Conservation (phyloP, 352 stramenopile genomes). For the Pythium chondricola region DNA sequence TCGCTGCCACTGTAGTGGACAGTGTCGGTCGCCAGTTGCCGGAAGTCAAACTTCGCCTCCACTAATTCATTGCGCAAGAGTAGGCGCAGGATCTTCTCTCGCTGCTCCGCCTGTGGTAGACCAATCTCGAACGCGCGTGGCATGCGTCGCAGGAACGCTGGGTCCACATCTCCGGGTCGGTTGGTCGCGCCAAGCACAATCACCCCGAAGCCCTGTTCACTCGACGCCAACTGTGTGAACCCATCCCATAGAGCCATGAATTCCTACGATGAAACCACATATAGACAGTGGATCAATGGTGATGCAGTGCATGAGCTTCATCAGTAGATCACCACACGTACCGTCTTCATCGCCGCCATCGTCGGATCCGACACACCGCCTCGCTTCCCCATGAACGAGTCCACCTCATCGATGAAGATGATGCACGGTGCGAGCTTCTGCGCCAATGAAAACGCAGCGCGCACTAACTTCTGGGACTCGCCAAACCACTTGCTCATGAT, state of each 20-base stretch:
- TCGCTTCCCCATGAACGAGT: slow-evolving; percentile 89
- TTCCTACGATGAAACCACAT: slow-evolving; percentile 51
- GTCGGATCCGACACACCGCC: slow-evolving; percentile 72
- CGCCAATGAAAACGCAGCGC: slow-evolving; percentile 90
- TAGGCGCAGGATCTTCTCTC: slow-evolving; percentile 92
- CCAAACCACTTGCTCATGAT: slow-evolving; percentile 91
- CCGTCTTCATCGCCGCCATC: slow-evolving; percentile 86
- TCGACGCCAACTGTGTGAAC: slow-evolving; percentile 79
- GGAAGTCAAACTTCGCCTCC: slow-evolving; percentile 69
- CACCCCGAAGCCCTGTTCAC: slow-evolving; percentile 80
- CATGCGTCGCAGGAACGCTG: slow-evolving; percentile 94
- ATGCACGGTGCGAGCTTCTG: slow-evolving; percentile 94
- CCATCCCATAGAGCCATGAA: slow-evolving; percentile 98
- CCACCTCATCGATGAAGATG: slow-evolving; percentile 98
- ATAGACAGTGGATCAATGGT: too few species aligned
- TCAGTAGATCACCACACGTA: slow-evolving; percentile 18
- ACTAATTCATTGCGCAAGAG: slow-evolving; percentile 88
- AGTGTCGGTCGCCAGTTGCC: slow-evolving; percentile 76
- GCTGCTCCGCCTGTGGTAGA: slow-evolving; percentile 80
- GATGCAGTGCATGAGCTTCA: too few species aligned
- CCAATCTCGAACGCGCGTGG: slow-evolving; percentile 94
- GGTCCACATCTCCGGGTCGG: slow-evolving; percentile 86
- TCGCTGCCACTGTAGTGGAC: slow-evolving; percentile 95
- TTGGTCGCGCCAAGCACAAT: slow-evolving; percentile 97
- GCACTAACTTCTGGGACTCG: slow-evolving; percentile 92